phyloP scores from a whole-genome alignment of 1,284 basidiomycete species.

The Ustilago xerochloae region DNA sequence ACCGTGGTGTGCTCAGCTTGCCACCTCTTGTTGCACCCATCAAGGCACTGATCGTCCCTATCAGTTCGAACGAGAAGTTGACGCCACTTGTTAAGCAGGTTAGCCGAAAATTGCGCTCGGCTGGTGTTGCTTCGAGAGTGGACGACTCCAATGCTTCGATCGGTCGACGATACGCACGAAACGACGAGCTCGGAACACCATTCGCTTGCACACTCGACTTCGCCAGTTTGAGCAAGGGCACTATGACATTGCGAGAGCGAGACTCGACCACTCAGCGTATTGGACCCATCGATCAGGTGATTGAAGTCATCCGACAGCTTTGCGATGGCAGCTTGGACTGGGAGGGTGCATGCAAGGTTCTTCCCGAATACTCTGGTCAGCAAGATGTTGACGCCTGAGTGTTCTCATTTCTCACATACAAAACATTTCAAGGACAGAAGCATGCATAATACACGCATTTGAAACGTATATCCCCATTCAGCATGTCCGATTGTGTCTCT shows the following conservation, averaged over 20 bases:
- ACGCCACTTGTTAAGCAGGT: slow-evolving; percentile 86
- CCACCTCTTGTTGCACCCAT: slow-evolving; percentile 92
- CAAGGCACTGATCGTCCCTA: slow-evolving; percentile 95
- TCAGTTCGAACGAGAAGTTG: slow-evolving; percentile 88
- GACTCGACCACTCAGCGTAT: slow-evolving; percentile 94
- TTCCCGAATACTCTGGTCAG: slow-evolving; percentile 87
- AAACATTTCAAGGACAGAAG: no score
- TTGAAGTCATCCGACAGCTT: slow-evolving; percentile 75
- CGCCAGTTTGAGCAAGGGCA: slow-evolving; percentile 78
- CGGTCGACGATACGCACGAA: slow-evolving; percentile 95
- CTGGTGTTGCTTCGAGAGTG: slow-evolving; percentile 89
- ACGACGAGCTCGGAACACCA: slow-evolving; percentile 97
- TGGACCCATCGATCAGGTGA: slow-evolving; percentile 90
- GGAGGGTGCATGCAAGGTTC: slow-evolving; percentile 78
- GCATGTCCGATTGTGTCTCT: no score
- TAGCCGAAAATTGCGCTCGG: slow-evolving; percentile 84
- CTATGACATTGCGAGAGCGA: slow-evolving; percentile 75
- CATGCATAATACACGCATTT: no score
- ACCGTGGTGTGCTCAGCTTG: slow-evolving; percentile 79
- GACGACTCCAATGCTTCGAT: slow-evolving; percentile 96
- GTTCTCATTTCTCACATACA: not conserved
- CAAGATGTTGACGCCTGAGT: slow-evolving; percentile 71
- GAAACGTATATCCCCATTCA: no score
- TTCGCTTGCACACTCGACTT: slow-evolving; percentile 97
- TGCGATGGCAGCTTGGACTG: slow-evolving; percentile 73